These are phyloP conservation scores for Aspergillus ruber DNA, from an alignment of 2,329 filamentous ascomycete species.

Conservation along the genomic window DNA sequence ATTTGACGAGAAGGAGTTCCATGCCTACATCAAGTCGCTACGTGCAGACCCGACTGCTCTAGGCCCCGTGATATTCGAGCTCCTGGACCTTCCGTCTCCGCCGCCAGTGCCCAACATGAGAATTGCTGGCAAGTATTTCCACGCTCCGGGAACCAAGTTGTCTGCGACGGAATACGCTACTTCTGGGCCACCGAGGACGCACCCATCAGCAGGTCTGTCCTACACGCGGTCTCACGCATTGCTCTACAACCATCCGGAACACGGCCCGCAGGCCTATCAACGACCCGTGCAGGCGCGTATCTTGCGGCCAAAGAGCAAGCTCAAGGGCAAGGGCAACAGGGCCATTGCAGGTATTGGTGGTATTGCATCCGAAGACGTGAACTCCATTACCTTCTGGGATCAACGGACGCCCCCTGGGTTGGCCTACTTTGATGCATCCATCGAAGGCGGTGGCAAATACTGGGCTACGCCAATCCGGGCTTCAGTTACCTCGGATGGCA, in stretches of 20 bases:
- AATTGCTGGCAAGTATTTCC: constrained; percentile 29
- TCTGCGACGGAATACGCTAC: constrained; percentile 39
- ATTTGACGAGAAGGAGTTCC: constrained; percentile 42
- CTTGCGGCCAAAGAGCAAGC: constrained; percentile 41
- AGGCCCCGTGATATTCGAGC: constrained; percentile 47
- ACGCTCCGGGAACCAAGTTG: constrained; percentile 27
- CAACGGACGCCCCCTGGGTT: constrained; percentile 36
- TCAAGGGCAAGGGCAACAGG: constrained; percentile 25
- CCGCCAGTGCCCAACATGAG: constrained; percentile 32
- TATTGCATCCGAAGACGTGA: constrained; percentile 35
- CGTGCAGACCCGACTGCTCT: constrained; percentile 41
- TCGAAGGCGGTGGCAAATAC: constrained; percentile 48
- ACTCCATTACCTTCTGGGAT: constrained; percentile 27
- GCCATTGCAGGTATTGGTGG: constrained; percentile 37
- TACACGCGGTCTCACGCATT: constrained; percentile 53
- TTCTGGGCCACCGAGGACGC: constrained; percentile 52
- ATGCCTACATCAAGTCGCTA: constrained; percentile 40
- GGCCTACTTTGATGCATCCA: constrained; percentile 37
- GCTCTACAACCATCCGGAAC: constrained; percentile 54
- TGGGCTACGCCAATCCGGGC: constrained; percentile 46
- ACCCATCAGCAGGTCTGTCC: constrained; percentile 59
- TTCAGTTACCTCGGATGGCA: constrained; percentile 39
- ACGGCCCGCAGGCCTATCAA: constrained; percentile 51
- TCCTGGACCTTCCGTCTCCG: constrained; percentile 51
- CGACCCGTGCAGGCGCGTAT: constrained; percentile 54